Conservation (phyloP, 257 asterid species). For the Thymus quinquecostatus region DNA sequence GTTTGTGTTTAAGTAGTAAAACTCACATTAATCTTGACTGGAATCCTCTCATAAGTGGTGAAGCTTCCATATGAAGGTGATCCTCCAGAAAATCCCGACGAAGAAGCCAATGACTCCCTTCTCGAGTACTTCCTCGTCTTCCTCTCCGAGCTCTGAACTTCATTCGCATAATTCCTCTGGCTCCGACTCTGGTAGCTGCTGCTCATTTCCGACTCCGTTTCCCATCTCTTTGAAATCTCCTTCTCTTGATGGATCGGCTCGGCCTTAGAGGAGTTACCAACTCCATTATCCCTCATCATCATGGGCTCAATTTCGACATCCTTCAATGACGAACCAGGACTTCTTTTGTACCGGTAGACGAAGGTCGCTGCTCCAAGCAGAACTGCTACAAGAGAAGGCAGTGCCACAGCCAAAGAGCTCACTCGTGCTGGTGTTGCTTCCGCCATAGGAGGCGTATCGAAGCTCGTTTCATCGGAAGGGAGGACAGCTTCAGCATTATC, state of each 20-base stretch:
- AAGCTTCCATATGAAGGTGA: conserved; percentile 90
- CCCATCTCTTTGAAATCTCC: conserved; percentile 42
- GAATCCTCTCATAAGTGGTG: conserved; percentile 84
- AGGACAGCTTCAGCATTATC: neutral
- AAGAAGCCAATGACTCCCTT: conserved; percentile 75
- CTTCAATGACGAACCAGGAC: too few species aligned
- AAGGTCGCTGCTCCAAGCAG: conserved; percentile 43
- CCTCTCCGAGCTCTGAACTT: conserved; percentile 55
- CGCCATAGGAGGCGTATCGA: neutral
- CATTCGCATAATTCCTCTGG: conserved; percentile 16
- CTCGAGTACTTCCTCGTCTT: conserved; percentile 37
- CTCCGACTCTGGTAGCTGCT: conserved; percentile 47
- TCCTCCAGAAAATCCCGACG: conserved; percentile 33
- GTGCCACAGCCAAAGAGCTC: conserved; percentile 14
- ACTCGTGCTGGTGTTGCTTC: conserved; percentile 21
- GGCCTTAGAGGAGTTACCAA: too few species aligned
- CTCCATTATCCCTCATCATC: too few species aligned
- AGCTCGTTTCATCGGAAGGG: conserved; percentile 4
- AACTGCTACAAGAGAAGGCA: conserved; percentile 38
- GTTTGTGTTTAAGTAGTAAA: too few species aligned
- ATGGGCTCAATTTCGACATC: too few species aligned
- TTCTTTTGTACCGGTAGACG: conserved; percentile 28
- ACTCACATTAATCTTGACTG: conserved; percentile 64
- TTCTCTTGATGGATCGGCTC: conserved; percentile 23
- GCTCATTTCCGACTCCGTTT: conserved; percentile 70